A percentile compares a stretch with the other conserved stretches of the same genome.
Evolutionary conservation across 768 basidiomycete genomes (phyloP).

Genomic region (Termitomyces sp.): DNA sequence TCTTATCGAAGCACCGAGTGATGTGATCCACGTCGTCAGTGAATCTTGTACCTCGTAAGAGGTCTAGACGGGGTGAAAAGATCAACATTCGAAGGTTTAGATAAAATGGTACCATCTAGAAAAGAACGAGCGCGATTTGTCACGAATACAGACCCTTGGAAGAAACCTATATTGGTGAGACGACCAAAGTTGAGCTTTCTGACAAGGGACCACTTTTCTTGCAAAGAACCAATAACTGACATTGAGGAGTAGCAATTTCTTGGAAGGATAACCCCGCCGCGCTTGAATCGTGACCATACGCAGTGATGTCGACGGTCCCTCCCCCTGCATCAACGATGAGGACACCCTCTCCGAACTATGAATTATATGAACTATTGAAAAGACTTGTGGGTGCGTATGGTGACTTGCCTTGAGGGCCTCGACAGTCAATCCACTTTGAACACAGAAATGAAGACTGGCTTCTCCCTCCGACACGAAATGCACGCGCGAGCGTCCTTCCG

Average conservation of each 20-base stretch:
- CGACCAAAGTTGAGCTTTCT: not conserved
- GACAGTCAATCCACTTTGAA: conserved; percentile 31
- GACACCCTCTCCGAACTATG: conserved; percentile 37
- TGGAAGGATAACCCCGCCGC: conserved; percentile 24
- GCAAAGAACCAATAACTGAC: conserved; percentile 18
- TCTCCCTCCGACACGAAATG: conserved; percentile 61
- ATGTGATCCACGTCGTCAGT: conserved; percentile 35
- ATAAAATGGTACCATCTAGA: conserved; percentile 24
- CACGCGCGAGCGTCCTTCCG: conserved; percentile 34
- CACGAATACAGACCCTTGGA: conserved; percentile 44
- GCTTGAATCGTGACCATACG: conserved; percentile 31
- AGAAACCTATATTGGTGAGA: conserved; percentile 26
- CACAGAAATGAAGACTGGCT: conserved; percentile 52
- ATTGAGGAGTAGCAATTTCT: conserved; percentile 42
- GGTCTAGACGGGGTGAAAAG: conserved; percentile 18
- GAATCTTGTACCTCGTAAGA: conserved; percentile 33
- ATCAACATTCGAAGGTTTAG: not conserved
- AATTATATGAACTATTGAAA: not conserved
- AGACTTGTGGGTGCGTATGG: not conserved
- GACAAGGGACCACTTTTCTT: not conserved
- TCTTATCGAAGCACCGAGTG: conserved; percentile 35
- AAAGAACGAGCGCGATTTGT: conserved; percentile 31
- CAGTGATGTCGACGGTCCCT: conserved; percentile 55
- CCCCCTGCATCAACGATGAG: conserved; percentile 56
- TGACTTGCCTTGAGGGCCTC: conserved; percentile 24